Base-by-base conservation (phyloP, 2,329 filamentous ascomycete species). In the Cytospora piceicola region DNA sequence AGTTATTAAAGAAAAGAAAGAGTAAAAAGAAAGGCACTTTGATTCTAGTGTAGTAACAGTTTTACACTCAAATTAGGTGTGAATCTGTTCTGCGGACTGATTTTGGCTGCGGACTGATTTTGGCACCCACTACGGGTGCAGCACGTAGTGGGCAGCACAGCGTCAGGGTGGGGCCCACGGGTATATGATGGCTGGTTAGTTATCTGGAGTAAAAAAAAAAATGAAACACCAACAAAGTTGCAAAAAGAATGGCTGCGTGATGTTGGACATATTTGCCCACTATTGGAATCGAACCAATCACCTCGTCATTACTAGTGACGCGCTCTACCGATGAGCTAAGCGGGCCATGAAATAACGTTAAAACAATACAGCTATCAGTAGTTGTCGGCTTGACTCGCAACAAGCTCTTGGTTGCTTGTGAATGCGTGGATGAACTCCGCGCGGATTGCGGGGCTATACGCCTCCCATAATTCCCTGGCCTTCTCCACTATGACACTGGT, bases 321-420 rank as follows among this genome's bases (percentile, higher is more conserved):
- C 53, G 53, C 53, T 55, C 53, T 55, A 55, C 53, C 53, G 53
- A 55, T 55, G 53, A 55, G 53, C 53, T 55, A 55, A 34, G 24
- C 53, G 53, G 53, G 53, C 53, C 11, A 36, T n/a, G 53, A 5
- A 9, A 9, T 20, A 8, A n/a, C 12, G 20, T 20, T 8, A 20
- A n/a, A 20, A 12, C 5, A 46, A n/a, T 17, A n/a, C n/a, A n/a
- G n/a, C n/a, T n/a, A n/a, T 15, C 14, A 42, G 2, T 20, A 15
- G 14, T 1, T 42, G 15, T 20, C 11, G 2, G 32, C 9, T 2
- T 34, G 32, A 34, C 32, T 34, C 32, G 12, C 32, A 14, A 34
- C 27, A 29, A 34, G 11, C 11, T 4, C 15, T 17, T n/a, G n/a
- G n/a, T n/a, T n/a, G n/a, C 14, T 20, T 42, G 17, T 42, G 39